Base-by-base conservation (phyloP, 192 early-diverging fungal species). In the Spizellomyces sp. region DNA sequence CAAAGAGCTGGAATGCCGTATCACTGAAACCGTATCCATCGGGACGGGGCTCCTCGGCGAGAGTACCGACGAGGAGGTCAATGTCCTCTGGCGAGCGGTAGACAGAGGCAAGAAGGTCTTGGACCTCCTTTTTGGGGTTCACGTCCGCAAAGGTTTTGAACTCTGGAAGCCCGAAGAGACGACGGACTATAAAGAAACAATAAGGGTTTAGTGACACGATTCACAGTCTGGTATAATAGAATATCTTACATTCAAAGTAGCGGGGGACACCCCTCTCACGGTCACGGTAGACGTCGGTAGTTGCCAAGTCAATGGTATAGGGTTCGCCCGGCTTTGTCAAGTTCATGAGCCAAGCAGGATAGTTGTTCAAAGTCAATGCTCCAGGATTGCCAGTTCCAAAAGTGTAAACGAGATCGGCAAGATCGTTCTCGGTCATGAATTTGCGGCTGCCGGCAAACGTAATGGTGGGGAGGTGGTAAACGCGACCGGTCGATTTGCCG, bases 301-400 rank as follows among this genome's bases (percentile, higher is more conserved):
- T 70, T 10, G 73, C 65, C 6, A 78, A 17, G 55, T 78, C 77
- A 10, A 78, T 41, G 47, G 42, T 15, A 19, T 12, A 58, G n/a
- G 70, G 48, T 43, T 75, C 67, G 36, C 15, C 60, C 1, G 73
- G 77, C n/a, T 65, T 69, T 10, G 45, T 14, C 21, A 78, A 48
- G 27, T 77, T 64, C 62, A 62, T 75, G 2, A 79, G 58, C 15
- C 48, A 62, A 5, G 55, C 69, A 15, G 77, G 77, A 64, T 72
- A 71, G 64, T 79, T 79, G 67, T 77, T 79, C 58, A 79, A 69
- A 15, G 62, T 67, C 9, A 79, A 48, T 1, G 77, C 77, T 3
- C 77, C 77, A n/a, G 74, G 67, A 14, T 42, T 12, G 21, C 58
- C 19, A 41, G 74, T 65, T 47, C 77, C 77, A 55, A 79, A 76